Evolutionary conservation across 129 eudicot genomes (phyloP).

Genomic region (Helianthus tuberosus): DNA sequence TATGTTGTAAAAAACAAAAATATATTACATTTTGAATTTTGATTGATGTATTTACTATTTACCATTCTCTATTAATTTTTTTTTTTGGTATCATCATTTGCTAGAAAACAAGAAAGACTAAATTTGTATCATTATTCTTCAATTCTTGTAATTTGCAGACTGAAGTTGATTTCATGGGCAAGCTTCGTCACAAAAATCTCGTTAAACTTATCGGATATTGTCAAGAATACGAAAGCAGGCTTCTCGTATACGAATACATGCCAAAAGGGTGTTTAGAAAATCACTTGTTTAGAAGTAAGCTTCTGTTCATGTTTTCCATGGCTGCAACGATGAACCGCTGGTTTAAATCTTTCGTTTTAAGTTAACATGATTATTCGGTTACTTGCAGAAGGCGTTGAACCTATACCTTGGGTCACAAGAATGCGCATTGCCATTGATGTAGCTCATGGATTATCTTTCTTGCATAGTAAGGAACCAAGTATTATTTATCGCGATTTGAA

Average conservation of each 20-base stretch:
- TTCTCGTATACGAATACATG: constrained; percentile 72
- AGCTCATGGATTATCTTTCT: constrained; percentile 70
- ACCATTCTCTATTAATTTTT: not conserved
- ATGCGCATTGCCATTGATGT: constrained; percentile 66
- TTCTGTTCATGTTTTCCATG: not conserved
- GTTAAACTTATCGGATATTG: constrained; percentile 78
- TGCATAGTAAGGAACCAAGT: constrained; percentile 56
- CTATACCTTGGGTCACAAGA: constrained; percentile 63
- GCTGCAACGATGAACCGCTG: not conserved
- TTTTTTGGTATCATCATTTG: not conserved
- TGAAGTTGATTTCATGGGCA: constrained; percentile 71
- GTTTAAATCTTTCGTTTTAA: not conserved
- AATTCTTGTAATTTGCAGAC: constrained; percentile 43
- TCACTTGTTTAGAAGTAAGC: constrained; percentile 68
- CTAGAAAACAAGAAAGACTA: not conserved
- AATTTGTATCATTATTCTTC: not conserved
- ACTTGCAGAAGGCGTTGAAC: constrained; percentile 60
- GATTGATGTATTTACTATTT: not conserved
- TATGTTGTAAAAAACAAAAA: not conserved
- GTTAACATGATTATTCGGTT: constrained; percentile 10
- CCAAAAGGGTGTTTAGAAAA: constrained; percentile 70
- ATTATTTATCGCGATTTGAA: constrained; percentile 76
- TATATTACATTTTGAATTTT: not conserved
- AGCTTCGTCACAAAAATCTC: constrained; percentile 62
- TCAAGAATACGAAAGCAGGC: constrained; percentile 54